Conservation (phyloP, 352 stramenopile genomes). For the Phytophthora constricta region DNA sequence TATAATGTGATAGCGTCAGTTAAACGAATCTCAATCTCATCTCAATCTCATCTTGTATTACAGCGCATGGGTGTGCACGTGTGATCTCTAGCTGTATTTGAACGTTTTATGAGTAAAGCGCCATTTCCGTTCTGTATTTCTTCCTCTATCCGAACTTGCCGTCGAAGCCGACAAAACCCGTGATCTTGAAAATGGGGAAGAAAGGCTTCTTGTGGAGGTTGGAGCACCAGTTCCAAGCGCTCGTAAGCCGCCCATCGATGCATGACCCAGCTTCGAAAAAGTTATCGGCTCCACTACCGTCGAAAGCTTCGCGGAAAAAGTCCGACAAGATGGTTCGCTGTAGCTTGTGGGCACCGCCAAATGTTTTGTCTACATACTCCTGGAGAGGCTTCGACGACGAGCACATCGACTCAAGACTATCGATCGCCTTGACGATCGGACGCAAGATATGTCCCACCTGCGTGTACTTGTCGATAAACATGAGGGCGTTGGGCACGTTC, state of each 20-base stretch:
- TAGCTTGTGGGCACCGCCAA: constrained; percentile 86
- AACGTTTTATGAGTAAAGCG: background rate
- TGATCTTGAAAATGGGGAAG: constrained; percentile 97
- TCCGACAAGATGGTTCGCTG: constrained; percentile 93
- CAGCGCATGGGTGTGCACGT: too few relatives aligned
- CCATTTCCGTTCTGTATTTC: background rate
- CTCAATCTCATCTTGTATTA: constrained; percentile 13
- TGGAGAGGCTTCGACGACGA: constrained; percentile 55
- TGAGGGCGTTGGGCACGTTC: constrained; percentile 98
- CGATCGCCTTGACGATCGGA: constrained; percentile 89
- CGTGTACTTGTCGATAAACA: constrained; percentile 99
- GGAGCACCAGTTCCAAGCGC: constrained; percentile 98
- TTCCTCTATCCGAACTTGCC: constrained; percentile 91
- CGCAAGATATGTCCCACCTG: constrained; percentile 91
- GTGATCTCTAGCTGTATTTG: constrained; percentile 18
- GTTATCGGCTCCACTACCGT: constrained; percentile 95
- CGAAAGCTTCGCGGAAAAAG: constrained; percentile 97
- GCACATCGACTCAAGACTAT: constrained; percentile 69
- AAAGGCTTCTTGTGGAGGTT: constrained; percentile 94
- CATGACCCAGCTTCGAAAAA: constrained; percentile 96
- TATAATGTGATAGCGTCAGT: constrained; percentile 34
- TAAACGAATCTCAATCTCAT: constrained; percentile 20
- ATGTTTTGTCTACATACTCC: constrained; percentile 78
- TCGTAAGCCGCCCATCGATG: constrained; percentile 97
- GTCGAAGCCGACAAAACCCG: constrained; percentile 97